Percentiles rank a stretch among this genome's conserved stretches.
These are phyloP conservation scores for Tremella mesenterica DNA, from an alignment of 768 basidiomycete species.

Conservation along the genomic window DNA sequence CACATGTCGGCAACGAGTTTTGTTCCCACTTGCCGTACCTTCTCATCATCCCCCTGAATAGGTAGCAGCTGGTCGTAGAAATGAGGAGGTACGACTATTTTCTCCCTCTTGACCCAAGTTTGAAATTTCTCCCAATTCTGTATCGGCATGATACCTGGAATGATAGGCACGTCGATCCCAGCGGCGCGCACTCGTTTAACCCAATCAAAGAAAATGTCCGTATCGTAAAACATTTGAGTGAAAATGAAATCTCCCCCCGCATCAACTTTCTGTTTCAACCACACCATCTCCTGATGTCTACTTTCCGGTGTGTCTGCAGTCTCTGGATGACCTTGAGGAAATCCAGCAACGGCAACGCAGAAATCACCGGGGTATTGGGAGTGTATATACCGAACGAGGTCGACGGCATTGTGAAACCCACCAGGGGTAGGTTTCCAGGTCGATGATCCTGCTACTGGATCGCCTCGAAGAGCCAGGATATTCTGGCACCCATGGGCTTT, in stretches of 20 bases:
- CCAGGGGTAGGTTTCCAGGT: slow-evolving; percentile 88
- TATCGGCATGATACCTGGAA: slow-evolving; percentile 89
- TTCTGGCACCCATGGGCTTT: slow-evolving; percentile 83
- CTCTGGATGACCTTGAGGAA: slow-evolving; percentile 72
- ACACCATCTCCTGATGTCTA: slow-evolving; percentile 59
- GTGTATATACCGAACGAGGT: slow-evolving; percentile 83
- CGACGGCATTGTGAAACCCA: slow-evolving; percentile 81
- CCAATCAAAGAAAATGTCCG: slow-evolving; percentile 84
- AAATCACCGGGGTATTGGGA: slow-evolving; percentile 79
- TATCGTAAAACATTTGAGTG: slow-evolving; percentile 98
- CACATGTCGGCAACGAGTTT: slow-evolving; percentile 93
- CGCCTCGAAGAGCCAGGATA: slow-evolving; percentile 84
- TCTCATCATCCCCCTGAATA: slow-evolving; percentile 83
- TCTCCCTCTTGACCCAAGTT: slow-evolving; percentile 49
- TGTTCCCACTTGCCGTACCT: slow-evolving; percentile 85
- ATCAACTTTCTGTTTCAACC: slow-evolving; percentile 83
- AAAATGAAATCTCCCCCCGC: slow-evolving; percentile 88
- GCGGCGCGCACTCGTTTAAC: slow-evolving; percentile 69
- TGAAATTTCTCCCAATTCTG: slow-evolving; percentile 96
- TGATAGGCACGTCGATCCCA: slow-evolving; percentile 79
- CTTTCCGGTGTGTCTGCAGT: slow-evolving; percentile 51
- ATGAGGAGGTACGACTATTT: slow-evolving; percentile 58
- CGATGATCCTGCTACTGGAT: slow-evolving; percentile 78
- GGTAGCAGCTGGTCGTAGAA: slow-evolving; percentile 74
- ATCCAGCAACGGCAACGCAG: slow-evolving; percentile 87